phyloP scores from a whole-genome alignment of 495 filamentous ascomycete genomes.

The Daldinia decipiens region DNA sequence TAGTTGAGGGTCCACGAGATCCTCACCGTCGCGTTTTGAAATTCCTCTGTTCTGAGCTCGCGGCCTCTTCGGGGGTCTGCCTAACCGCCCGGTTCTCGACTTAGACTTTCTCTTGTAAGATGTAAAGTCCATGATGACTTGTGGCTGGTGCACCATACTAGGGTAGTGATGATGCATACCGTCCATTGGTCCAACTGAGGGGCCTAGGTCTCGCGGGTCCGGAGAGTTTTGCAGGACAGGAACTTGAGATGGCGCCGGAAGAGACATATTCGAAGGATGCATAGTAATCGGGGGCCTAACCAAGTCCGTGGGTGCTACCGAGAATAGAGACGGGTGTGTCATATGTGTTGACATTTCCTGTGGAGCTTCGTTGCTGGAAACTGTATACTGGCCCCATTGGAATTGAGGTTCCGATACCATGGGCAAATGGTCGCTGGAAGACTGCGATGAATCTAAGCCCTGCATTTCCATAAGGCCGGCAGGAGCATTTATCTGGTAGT shows the following conservation, averaged over 20 bases:
- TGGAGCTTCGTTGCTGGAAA: slow-evolving; percentile 39
- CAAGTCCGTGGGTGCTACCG: slow-evolving; percentile 38
- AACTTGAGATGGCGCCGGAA: slow-evolving; percentile 37
- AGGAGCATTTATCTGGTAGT: slow-evolving; percentile 47
- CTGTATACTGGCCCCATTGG: slow-evolving; percentile 46
- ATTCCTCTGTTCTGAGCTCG: slow-evolving; percentile 42
- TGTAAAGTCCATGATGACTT: slow-evolving; percentile 33
- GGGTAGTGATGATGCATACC: slow-evolving; percentile 39
- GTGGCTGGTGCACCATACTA: slow-evolving; percentile 37
- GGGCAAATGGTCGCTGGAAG: slow-evolving; percentile 44
- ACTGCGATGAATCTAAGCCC: slow-evolving; percentile 43
- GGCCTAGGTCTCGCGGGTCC: slow-evolving; percentile 37
- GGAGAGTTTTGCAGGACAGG: slow-evolving; percentile 38
- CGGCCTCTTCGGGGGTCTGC: slow-evolving; percentile 40
- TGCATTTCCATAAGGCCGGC: slow-evolving; percentile 49
- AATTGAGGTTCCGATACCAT: slow-evolving; percentile 43
- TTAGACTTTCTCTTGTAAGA: slow-evolving; percentile 40
- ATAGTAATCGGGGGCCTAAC: slow-evolving; percentile 37
- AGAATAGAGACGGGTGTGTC: slow-evolving; percentile 36
- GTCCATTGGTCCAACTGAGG: slow-evolving; percentile 36
- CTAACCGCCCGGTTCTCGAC: slow-evolving; percentile 38
- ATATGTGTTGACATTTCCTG: slow-evolving; percentile 39
- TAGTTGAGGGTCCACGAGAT: slow-evolving; percentile 35
- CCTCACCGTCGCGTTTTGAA: slow-evolving; percentile 41
- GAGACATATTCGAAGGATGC: slow-evolving; percentile 31